Evolutionary conservation across 129 eudicot species (phyloP).

Genomic region (Chrysanthemum seticuspe): DNA sequence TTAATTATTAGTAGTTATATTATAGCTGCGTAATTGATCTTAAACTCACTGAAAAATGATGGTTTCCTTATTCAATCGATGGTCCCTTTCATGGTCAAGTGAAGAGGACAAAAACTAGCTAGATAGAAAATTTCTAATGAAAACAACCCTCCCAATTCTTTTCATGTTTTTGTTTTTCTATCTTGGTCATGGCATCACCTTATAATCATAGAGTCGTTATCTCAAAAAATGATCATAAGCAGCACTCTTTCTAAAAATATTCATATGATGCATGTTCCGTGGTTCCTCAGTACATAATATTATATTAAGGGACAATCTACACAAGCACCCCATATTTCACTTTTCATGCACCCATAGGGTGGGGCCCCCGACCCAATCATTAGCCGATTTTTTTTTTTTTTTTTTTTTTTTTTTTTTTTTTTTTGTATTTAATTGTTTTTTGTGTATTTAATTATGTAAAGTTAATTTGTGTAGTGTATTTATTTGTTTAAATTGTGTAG

Average conservation of each 20-base stretch:
- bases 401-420: too few relatives aligned
- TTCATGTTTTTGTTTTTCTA: too few relatives aligned
- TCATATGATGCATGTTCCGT: slow-evolving; percentile 1
- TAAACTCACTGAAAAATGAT: background rate
- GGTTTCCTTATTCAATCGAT: slow-evolving; percentile 8
- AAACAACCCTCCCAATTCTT: background rate
- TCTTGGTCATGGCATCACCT: slow-evolving; percentile 7
- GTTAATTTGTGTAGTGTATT: too few relatives aligned
- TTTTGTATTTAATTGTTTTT: too few relatives aligned
- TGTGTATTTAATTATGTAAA: too few relatives aligned
- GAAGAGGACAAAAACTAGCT: slow-evolving; percentile 5
- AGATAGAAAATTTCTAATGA: slow-evolving; percentile 1
- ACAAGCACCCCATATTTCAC: too few relatives aligned
- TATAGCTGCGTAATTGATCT: background rate
- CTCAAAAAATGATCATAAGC: slow-evolving; percentile 1
- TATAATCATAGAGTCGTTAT: slow-evolving; percentile 6
- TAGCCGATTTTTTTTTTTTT: too few relatives aligned
- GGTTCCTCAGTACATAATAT: too few relatives aligned
- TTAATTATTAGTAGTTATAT: background rate
- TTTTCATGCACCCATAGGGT: too few relatives aligned
- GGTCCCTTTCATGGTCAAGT: slow-evolving; percentile 13
- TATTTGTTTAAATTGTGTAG: too few relatives aligned
- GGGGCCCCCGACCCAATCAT: too few relatives aligned
- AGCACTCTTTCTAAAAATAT: slow-evolving; percentile 16
- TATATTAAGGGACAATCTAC: too few relatives aligned